Evolutionary conservation across 345 rosid species (phyloP).

Genomic region (Heritiera littoralis): DNA sequence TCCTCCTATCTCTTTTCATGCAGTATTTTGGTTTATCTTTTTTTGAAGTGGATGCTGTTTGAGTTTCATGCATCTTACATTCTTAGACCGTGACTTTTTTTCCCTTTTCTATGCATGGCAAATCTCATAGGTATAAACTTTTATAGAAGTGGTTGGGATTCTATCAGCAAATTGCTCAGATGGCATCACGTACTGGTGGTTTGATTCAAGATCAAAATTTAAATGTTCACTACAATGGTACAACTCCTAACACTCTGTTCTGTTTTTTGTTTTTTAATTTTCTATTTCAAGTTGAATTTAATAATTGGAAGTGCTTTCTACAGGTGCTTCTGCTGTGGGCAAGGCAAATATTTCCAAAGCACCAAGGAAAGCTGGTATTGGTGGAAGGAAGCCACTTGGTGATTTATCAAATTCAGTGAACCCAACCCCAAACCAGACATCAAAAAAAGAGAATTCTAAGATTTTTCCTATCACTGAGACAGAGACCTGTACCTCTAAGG

Average conservation of each 20-base stretch:
- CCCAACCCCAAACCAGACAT: constrained; percentile 35
- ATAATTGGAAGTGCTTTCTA: not conserved
- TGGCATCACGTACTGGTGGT: constrained; percentile 41
- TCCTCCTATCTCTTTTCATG: not conserved
- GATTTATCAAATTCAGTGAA: constrained; percentile 58
- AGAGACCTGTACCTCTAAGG: too few species aligned
- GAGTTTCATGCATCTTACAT: not conserved
- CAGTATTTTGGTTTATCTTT: not conserved
- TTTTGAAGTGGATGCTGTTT: not conserved
- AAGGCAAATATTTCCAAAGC: constrained; percentile 24
- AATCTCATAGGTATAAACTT: not conserved
- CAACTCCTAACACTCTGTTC: not conserved
- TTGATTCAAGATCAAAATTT: constrained; percentile 47
- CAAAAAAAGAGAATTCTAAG: too few species aligned
- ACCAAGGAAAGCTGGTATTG: constrained; percentile 31
- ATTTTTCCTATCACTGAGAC: too few species aligned
- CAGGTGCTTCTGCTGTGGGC: constrained; percentile 30
- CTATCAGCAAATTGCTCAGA: constrained; percentile 10
- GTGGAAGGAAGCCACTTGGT: constrained; percentile 65
- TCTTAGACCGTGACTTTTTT: not conserved
- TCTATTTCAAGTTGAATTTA: not conserved
- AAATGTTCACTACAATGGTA: constrained; percentile 25
- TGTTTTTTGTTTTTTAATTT: not conserved
- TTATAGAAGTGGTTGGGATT: not conserved
- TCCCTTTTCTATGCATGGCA: not conserved